phyloP scores from a whole-genome alignment of 2,329 filamentous ascomycete genomes.

The Trichoderma pleuroti region DNA sequence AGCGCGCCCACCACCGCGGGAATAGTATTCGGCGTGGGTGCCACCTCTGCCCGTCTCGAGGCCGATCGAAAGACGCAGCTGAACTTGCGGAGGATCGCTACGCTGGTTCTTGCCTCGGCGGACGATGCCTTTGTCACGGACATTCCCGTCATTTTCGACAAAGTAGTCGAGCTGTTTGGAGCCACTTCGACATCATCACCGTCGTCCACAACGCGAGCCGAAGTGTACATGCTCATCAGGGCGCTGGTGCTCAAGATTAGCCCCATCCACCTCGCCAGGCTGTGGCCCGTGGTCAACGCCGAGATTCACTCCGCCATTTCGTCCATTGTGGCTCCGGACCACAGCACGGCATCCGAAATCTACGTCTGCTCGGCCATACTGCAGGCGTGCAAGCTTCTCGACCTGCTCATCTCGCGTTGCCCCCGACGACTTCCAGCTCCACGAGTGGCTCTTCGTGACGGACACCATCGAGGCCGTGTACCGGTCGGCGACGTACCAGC shows the following conservation, averaged over 20 bases:
- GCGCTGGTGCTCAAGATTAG: constrained; percentile 77
- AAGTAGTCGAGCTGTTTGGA: constrained; percentile 78
- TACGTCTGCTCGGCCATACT: constrained; percentile 75
- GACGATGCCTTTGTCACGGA: constrained; percentile 78
- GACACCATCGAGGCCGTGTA: constrained; percentile 97
- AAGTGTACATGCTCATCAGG: constrained; percentile 84
- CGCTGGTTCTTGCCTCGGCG: constrained; percentile 72
- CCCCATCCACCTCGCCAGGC: constrained; percentile 71
- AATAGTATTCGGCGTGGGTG: constrained; percentile 97
- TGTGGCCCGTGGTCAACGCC: constrained; percentile 87
- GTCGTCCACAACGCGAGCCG: constrained; percentile 81
- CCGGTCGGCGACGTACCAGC: constrained; percentile 63
- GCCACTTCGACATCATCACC: constrained; percentile 87
- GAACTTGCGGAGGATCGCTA: constrained; percentile 76
- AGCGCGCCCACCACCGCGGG: constrained; percentile 85
- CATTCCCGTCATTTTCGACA: constrained; percentile 70
- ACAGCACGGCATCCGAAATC: constrained; percentile 61
- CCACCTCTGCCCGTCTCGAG: constrained; percentile 88
- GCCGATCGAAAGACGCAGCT: constrained; percentile 91
- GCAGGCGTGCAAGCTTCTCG: constrained; percentile 91
- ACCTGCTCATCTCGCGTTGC: constrained; percentile 80
- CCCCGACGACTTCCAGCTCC: constrained; percentile 95
- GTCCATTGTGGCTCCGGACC: constrained; percentile 66
- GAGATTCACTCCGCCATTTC: constrained; percentile 79
- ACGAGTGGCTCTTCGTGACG: constrained; percentile 96